phyloP scores from a whole-genome alignment of 225 moss, liverwort and hornwort species.

The Rhytidiadelphus loreus region DNA sequence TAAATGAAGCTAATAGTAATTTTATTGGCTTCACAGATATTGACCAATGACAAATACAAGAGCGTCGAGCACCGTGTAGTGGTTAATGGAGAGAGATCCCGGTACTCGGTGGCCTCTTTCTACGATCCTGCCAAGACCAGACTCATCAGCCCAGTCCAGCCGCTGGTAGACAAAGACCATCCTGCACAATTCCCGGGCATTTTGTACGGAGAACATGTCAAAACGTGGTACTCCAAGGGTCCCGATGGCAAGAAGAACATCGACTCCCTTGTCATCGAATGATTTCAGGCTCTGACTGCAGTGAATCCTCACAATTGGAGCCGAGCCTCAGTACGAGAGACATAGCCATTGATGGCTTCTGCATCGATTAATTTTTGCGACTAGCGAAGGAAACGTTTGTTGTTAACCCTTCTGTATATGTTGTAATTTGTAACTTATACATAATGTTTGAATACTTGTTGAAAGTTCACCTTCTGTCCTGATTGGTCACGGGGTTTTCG shows the following conservation, averaged over 20 bases:
- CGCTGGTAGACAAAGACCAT: constrained; percentile 38
- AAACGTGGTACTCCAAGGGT: constrained; percentile 85
- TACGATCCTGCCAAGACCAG: constrained; percentile 42
- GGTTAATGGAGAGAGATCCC: constrained; percentile 31
- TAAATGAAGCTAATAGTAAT: not conserved
- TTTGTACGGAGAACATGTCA: constrained; percentile 65
- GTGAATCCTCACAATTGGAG: not conserved
- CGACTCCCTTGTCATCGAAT: constrained; percentile 49
- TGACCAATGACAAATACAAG: constrained; percentile 54
- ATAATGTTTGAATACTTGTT: not conserved
- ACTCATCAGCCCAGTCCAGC: constrained; percentile 36
- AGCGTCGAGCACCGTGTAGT: constrained; percentile 58
- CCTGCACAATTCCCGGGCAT: constrained; percentile 48
- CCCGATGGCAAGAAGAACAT: constrained; percentile 93
- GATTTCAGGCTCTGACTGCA: not conserved
- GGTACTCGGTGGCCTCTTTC: constrained; percentile 37
- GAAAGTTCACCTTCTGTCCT: not conserved
- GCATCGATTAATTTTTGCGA: not conserved
- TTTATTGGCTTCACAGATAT: constrained; percentile 16
- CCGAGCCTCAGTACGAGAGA: not conserved
- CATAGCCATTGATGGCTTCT: not conserved
- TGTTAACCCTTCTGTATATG: constrained; percentile 7
- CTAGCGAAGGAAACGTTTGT: not conserved
- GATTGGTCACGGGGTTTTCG: not conserved
- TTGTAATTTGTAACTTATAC: constrained; percentile 6